Evolutionary conservation across 169 alveolate genomes (phyloP).

Genomic region (Plasmodium yoelii): DNA sequence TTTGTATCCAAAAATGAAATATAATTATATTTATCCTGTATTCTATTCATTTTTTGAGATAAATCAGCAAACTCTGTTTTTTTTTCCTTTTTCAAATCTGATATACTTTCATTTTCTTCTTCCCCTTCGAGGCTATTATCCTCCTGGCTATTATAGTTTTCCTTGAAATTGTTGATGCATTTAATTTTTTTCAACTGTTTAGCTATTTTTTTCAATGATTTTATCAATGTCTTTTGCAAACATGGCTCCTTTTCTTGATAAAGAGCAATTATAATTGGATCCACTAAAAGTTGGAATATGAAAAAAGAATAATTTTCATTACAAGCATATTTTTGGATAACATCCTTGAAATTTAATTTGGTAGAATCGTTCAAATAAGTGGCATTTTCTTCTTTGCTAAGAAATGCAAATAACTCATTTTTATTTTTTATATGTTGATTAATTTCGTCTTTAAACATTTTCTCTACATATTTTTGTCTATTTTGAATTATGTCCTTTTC

Average conservation of each 20-base stretch:
- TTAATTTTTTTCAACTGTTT: slow-evolving; percentile 34
- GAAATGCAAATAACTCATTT: slow-evolving; percentile 1
- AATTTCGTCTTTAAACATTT: slow-evolving; percentile 15
- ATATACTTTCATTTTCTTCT: not conserved
- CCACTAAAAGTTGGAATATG: slow-evolving; percentile 49
- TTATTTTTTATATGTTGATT: not conserved
- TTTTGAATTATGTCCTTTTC: slow-evolving; percentile 24
- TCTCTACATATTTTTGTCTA: slow-evolving; percentile 15
- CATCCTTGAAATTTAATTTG: not conserved
- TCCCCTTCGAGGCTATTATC: not conserved
- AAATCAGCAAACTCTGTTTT: not conserved
- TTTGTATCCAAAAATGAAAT: slow-evolving; percentile 5
- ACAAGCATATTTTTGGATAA: not conserved
- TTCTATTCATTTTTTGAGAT: too few species aligned
- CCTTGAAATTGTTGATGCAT: not conserved
- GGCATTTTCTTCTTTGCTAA: not conserved
- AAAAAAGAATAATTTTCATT: slow-evolving; percentile 7
- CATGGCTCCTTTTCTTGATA: slow-evolving; percentile 62
- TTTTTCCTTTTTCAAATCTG: not conserved
- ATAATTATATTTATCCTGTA: too few species aligned
- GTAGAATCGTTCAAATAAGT: not conserved
- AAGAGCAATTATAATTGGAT: slow-evolving; percentile 52
- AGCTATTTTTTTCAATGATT: slow-evolving; percentile 50
- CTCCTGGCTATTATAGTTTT: not conserved
- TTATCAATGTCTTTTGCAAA: slow-evolving; percentile 28